Base-by-base conservation (phyloP, 148 eudicot species). In the Silene latifolia region DNA sequence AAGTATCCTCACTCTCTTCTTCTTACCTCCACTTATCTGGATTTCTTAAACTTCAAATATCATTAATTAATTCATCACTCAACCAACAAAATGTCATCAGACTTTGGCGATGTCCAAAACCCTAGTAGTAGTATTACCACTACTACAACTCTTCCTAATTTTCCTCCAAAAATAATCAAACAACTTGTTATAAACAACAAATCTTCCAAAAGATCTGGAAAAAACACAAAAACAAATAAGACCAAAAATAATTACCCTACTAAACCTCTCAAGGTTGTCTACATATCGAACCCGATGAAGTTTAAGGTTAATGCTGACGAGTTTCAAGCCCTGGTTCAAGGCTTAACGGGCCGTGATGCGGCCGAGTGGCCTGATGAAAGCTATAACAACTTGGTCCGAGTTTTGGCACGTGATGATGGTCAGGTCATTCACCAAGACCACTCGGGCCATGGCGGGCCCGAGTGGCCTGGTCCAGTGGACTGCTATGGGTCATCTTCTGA, bases 221-320 rank as follows among this genome's bases (percentile, higher is more conserved):
- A 10, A 69, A 25, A 51, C 27, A 53, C 14, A 8, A 54, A 5
- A 51, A 69, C 46, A 8, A 75, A 32, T 1, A 67, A 56, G 44
- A 39, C 44, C 24, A 67, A 67, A 3, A 63, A 47, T 19, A 84
- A 72, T 15, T 73, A 82, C 19, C 21, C 9, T 42, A 20, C 3
- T 19, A 65, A 65, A 18, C 69, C 69, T 4, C 71, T 88, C 14
- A 88, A 83, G 27, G 89, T 88, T n/a, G 91, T 88, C 25, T 83
- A 88, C 78, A 86, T 88, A 71, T 82, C 89, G 0, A 88, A 84
- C 81, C 91, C 91, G 5, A 84, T 84, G 86, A 86, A 56, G 71
- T 79, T 82, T 46, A 74, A 80, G 19, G 83, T 81, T 1, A 82
- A 76, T 46, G 84, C 89, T 5, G 78, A 89, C 10, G 77, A 77